phyloP scores from a whole-genome alignment of 2,329 filamentous ascomycete species.

The Apiospora saccharicola region DNA sequence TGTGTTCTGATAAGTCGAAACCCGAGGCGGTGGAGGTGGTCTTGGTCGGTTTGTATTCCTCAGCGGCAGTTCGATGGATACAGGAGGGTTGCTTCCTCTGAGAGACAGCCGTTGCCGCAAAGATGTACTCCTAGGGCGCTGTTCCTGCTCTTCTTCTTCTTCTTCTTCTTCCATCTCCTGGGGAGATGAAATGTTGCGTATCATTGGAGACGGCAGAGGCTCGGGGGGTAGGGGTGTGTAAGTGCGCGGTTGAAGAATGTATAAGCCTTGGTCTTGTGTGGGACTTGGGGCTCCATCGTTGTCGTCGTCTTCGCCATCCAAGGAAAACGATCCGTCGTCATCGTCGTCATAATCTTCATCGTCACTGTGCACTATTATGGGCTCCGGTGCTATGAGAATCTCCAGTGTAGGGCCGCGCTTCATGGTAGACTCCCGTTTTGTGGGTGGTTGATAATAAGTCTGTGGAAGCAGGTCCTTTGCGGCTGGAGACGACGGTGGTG shows the following conservation, averaged over 20 bases:
- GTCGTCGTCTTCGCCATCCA: background rate
- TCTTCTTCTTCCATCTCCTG: slow-evolving; percentile 23
- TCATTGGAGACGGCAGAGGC: slow-evolving; percentile 56
- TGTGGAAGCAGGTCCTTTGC: slow-evolving; percentile 39
- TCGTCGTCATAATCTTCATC: slow-evolving; percentile 31
- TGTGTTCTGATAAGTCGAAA: slow-evolving; percentile 11
- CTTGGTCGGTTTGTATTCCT: slow-evolving; percentile 46
- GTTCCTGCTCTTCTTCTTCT: slow-evolving; percentile 23
- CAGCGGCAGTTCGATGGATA: slow-evolving; percentile 62
- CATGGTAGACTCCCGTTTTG: slow-evolving; percentile 27
- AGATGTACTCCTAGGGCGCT: slow-evolving; percentile 50
- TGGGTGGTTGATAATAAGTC: slow-evolving; percentile 34
- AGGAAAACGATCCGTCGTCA: slow-evolving; percentile 33
- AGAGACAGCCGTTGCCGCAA: slow-evolving; percentile 62
- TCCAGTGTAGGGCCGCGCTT: slow-evolving; percentile 31
- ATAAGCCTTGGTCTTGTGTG: slow-evolving; percentile 52
- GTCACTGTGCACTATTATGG: slow-evolving; percentile 27
- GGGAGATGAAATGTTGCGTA: slow-evolving; percentile 32
- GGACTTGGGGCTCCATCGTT: slow-evolving; percentile 32
- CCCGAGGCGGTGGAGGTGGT: slow-evolving; percentile 32
- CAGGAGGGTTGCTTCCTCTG: slow-evolving; percentile 57
- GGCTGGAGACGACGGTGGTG: slow-evolving; percentile 36
- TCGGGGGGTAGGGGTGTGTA: slow-evolving; percentile 62
- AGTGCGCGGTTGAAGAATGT: slow-evolving; percentile 63
- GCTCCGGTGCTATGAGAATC: slow-evolving; percentile 34